Conservation (phyloP, 768 basidiomycete species). For the Tylopilus vinaceipallidus region DNA sequence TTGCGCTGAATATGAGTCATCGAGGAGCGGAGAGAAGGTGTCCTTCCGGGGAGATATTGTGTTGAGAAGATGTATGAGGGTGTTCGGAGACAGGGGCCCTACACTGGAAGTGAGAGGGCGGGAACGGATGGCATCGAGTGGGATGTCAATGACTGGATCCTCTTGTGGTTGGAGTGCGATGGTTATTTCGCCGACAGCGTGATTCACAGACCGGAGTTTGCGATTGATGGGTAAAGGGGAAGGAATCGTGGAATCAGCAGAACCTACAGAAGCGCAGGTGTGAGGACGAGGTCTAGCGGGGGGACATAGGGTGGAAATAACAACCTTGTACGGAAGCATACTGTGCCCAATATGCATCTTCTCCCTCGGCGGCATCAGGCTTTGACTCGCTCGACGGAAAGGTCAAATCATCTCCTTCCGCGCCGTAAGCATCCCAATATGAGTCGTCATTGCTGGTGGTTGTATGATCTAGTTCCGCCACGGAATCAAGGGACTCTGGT, state of each 20-base stretch:
- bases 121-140: slow-evolving; percentile 20
- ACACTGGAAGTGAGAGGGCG: slow-evolving; percentile 3
- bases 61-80: slow-evolving; percentile 26
- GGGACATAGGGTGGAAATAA: slow-evolving; percentile 17
- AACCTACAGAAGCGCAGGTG: slow-evolving; percentile 41
- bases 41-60: slow-evolving; percentile 27
- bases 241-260: slow-evolving; percentile 69
- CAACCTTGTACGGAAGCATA: slow-evolving; percentile 69
- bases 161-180: slow-evolving; percentile 5
- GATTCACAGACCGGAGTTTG: slow-evolving; percentile 20
- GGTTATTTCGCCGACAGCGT: slow-evolving; percentile 1
- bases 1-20: slow-evolving; percentile 8
- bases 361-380: slow-evolving; percentile 21
- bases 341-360: slow-evolving; percentile 77
- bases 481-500: not conserved
- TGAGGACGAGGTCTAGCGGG: slow-evolving; percentile 6
- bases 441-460: slow-evolving; percentile 43
- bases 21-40: slow-evolving; percentile 2
- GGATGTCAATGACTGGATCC: slow-evolving; percentile 11
- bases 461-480: slow-evolving; percentile 19
- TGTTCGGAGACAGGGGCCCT: slow-evolving; percentile 27
- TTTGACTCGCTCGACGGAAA: slow-evolving; percentile 20
- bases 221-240: slow-evolving; percentile 39
- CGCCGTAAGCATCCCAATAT: slow-evolving; percentile 70
- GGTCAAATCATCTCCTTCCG: slow-evolving; percentile 30